Evolutionary conservation across 371 early-diverging fungal species (phyloP), one percentile per base, ranked within the genome.

Genomic region (Cokeromyces recurvatus): DNA sequence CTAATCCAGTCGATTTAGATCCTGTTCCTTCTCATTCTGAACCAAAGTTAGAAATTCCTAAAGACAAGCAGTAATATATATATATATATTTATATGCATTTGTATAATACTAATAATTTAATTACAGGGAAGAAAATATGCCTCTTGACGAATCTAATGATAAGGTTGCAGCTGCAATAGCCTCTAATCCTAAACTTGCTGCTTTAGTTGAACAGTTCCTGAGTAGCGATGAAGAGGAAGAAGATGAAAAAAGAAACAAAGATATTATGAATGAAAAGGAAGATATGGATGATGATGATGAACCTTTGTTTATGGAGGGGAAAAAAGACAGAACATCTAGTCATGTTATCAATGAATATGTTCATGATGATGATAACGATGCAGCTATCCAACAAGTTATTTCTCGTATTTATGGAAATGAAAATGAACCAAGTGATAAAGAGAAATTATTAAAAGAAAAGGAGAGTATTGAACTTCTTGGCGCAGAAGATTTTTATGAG

Each of bases 351-450:
- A 64, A 78, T 66, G 27, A 47, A 61, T 10, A 74, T 65, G 10
- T 77, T 77, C 52, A 66, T 67, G 24, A 59, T 64, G 81, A 79
- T 25, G 71, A 72, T 22, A 82, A 82, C 35, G 73, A 81, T 15
- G 78, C 71, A 42, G 65, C 68, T 1, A 69, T 81, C 21, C 62
- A 80, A 38, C 60, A 64, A 24, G 71, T 82, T 15, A 73, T 85
- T 61, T 64, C 72, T 5, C 64, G 70, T 17, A 79, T 83, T 22
- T 74, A 78, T 29, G 55, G n/a, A 5, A 15, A 59, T 19, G 38
- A 46, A 9, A 19, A 46, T 9, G 16, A 36, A 27, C 11, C 15
- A 21, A 19, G 15, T 7, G 12, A 23, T 2, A 5, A 17, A 36
- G 19, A 7, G 27, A 8, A 17, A 2, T 17, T 16, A 17, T 12